Evolutionary conservation across 257 asterid species (phyloP), one percentile per base, ranked within the genome.

Genomic region (Gentiana dahurica): DNA sequence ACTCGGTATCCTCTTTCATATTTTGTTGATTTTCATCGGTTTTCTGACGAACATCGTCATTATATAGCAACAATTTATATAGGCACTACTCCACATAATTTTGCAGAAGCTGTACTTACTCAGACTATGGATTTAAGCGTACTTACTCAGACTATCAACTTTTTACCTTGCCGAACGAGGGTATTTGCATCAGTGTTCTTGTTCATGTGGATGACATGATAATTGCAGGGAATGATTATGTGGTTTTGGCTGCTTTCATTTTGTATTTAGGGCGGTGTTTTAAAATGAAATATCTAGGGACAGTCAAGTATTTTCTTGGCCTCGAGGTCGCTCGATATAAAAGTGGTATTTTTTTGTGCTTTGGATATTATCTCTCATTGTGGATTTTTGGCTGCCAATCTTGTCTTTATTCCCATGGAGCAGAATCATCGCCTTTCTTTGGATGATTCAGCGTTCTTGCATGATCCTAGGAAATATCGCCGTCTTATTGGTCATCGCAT

Each of bases 241-340:
- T 4, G 5, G 43, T 8, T 12, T 8, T 33, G 4, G 4, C 4
- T 12, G 13, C 2, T 8, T 34, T 36, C 15, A 33, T 5, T 10
- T 2, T 2, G 1, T 54, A 33, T 34, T 38, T 33, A 0, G 8
- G 6, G 34, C 10, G 15, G 45, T 39, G 45, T 8, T 38, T 57
- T 12, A 3, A 57, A 37, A n/a, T 38, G 49, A 57, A 57, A 12
- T 49, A 38, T 34, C 33, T 53, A 24, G 36, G 4, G 8, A 34
- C 12, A n/a, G 10, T 53, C 6, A 53, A 53, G 34, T 53, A 53
- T 33, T 53, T 53, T 15, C 57, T 53, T 53, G 57, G 57, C 6
- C 1, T 53, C 11, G 36, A 53, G 36, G 34, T 53, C 6, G 57
- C 57, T 33, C 57, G 0, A 6, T n/a, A 15, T 15, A 4, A 1